A percentile compares a stretch with the other conserved stretches of the same genome.
Evolutionary conservation across 2,329 filamentous ascomycete genomes (phyloP).

Genomic region (Aspergillus viridinutans): DNA sequence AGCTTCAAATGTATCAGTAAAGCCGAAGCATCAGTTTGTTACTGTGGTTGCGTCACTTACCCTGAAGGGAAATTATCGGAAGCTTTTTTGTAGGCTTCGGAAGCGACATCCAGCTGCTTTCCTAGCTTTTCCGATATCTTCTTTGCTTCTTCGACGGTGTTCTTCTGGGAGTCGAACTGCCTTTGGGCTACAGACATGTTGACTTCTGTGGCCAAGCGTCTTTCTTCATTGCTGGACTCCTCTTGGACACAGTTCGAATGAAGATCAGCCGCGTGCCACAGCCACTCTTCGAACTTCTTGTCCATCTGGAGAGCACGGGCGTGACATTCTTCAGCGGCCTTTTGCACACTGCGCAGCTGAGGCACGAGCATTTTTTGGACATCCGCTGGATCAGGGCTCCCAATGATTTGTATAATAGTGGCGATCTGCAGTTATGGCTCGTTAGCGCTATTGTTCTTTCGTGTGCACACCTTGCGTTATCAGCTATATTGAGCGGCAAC

Average conservation of each 20-base stretch:
- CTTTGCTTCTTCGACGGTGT: background rate
- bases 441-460: background rate
- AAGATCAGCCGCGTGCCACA: background rate
- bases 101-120: background rate
- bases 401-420: background rate
- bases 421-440: background rate
- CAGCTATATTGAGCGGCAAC: background rate
- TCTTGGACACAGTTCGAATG: background rate
- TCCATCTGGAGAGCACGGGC: background rate
- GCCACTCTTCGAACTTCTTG: background rate
- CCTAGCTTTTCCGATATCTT: background rate
- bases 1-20: background rate
- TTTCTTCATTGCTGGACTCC: background rate
- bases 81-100: background rate
- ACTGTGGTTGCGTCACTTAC: background rate
- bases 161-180: background rate
- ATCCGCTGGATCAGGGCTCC: background rate
- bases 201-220: background rate
- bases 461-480: too few species aligned
- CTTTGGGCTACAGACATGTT: background rate
- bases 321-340: background rate
- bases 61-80: background rate
- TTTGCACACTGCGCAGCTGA: background rate
- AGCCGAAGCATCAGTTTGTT: too few species aligned
- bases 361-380: background rate